Evolutionary conservation across 2,329 filamentous ascomycete genomes (phyloP).

Genomic region (Tympanopsis confertula): DNA sequence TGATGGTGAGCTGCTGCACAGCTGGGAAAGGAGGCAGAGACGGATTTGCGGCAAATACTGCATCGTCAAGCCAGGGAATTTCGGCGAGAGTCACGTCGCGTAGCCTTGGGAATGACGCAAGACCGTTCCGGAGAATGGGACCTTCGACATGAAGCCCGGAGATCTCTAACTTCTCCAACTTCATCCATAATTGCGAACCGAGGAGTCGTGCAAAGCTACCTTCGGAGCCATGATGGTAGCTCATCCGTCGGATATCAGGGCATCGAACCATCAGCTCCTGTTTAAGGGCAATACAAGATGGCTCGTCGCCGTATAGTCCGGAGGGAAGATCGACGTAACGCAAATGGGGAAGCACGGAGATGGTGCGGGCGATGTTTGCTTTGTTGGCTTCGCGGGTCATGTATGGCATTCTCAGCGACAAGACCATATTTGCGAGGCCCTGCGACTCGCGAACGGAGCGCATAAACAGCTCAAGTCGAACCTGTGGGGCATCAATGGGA

Average conservation of each 20-base stretch:
- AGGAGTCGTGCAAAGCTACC: slow-evolving; percentile 44
- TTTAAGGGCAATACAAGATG: slow-evolving; percentile 44
- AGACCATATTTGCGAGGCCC: slow-evolving; percentile 39
- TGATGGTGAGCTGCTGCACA: slow-evolving; percentile 41
- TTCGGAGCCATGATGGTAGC: slow-evolving; percentile 49
- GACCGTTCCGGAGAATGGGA: slow-evolving; percentile 39
- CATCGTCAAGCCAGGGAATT: slow-evolving; percentile 45
- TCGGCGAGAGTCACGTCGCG: slow-evolving; percentile 43
- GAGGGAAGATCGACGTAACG: slow-evolving; percentile 61
- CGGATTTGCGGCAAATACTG: slow-evolving; percentile 38
- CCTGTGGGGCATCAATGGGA: slow-evolving; percentile 46
- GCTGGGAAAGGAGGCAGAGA: slow-evolving; percentile 46
- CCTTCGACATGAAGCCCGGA: slow-evolving; percentile 38
- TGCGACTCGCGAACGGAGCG: slow-evolving; percentile 44
- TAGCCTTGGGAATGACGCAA: slow-evolving; percentile 42
- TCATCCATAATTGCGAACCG: slow-evolving; percentile 35
- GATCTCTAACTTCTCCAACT: slow-evolving; percentile 40
- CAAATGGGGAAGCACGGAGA: slow-evolving; percentile 51
- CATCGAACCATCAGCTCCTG: slow-evolving; percentile 54
- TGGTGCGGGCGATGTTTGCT: slow-evolving; percentile 49
- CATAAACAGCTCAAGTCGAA: slow-evolving; percentile 46
- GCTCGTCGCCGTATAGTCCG: slow-evolving; percentile 52
- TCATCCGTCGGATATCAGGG: slow-evolving; percentile 55
- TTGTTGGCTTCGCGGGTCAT: slow-evolving; percentile 62
- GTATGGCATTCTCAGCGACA: slow-evolving; percentile 55